Evolutionary conservation across 1,139 yeast species (phyloP), one percentile per base, ranked within the genome.

Genomic region (Arxiozyma heterogenica): DNA sequence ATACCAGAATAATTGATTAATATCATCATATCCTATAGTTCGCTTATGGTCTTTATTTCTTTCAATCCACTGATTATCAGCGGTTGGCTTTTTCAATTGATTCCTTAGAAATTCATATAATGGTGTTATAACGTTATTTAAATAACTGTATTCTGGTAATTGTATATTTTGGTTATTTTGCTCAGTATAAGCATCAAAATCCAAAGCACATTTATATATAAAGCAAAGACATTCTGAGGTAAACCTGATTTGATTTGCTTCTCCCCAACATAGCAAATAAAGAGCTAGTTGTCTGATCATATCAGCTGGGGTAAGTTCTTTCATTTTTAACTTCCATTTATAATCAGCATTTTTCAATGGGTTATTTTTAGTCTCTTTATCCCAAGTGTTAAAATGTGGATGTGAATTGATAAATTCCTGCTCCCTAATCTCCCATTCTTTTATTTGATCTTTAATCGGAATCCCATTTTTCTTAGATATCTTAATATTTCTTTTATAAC

Each of bases 191-290:
- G 51, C 30, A 65, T 82, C 85, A 60, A 78, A 78, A 63, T 88
- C 95, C 53, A 79, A 76, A 46, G 93, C 86, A 61, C 94, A 84
- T 62, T 87, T 86, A 70, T 79, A 86, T 21, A 89, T 78, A 62
- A 88, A 89, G 56, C 93, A 86, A 21, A 89, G 66, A 63, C 94
- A 86, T 64, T 89, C 96, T 0, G 96, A 96, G 78, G 88, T 81
- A 62, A 85, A 87, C 54, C 96, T 73, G 1, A 86, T 68, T 62
- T 86, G 91, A 63, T 86, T 87, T 0, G 95, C 90, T 67, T 89
- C 96, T 0, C 95, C 95, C 96, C 96, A 89, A 60, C 87, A 80
- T 56, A 87, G 71, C 22, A 89, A 73, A 61, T 83, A 89, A 12
- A 89, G 68, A 0, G 86, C 83, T 12, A 88, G 64, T 60, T 89